phyloP scores from a whole-genome alignment of 2,329 filamentous ascomycete genomes.

The Ceratocystis smalleyi region DNA sequence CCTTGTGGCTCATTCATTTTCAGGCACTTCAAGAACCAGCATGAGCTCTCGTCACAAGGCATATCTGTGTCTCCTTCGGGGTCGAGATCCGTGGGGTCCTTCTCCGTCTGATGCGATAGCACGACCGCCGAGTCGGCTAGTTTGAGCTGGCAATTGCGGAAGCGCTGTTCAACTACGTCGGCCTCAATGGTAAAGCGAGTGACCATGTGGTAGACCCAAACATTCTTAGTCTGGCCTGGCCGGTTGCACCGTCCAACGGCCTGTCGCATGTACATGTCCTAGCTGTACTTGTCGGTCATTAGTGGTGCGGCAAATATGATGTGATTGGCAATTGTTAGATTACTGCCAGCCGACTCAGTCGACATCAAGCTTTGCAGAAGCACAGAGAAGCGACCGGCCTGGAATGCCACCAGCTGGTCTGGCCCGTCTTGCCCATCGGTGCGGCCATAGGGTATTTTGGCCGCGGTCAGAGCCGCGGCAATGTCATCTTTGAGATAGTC shows the following conservation, averaged over 20 bases:
- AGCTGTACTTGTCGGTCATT: slow-evolving; percentile 22
- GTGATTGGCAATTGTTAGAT: slow-evolving; percentile 29
- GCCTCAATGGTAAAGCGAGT: slow-evolving; percentile 28
- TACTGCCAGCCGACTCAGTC: slow-evolving; percentile 28
- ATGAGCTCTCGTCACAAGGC: neutral
- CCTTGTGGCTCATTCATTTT: neutral
- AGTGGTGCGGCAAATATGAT: slow-evolving; percentile 28
- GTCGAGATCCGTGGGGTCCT: neutral
- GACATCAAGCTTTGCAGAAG: slow-evolving; percentile 27
- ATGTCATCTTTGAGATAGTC: slow-evolving; percentile 20
- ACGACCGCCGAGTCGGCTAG: neutral
- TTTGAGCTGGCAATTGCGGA: neutral
- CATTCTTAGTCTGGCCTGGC: slow-evolving; percentile 26
- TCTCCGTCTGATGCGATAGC: neutral
- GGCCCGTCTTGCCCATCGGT: slow-evolving; percentile 10
- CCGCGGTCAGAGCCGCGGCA: neutral
- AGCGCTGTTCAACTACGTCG: slow-evolving; percentile 25
- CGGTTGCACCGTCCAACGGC: slow-evolving; percentile 28
- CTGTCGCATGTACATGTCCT: slow-evolving; percentile 26
- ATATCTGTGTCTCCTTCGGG: neutral
- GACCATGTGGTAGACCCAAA: slow-evolving; percentile 28
- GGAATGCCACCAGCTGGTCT: slow-evolving; percentile 10
- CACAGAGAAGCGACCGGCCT: slow-evolving; percentile 18
- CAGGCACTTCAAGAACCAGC: neutral
- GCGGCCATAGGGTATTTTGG: neutral